These are phyloP conservation scores for Leishmania lainsoni DNA, from an alignment of 208 protist genomes.

Conservation along the genomic window DNA sequence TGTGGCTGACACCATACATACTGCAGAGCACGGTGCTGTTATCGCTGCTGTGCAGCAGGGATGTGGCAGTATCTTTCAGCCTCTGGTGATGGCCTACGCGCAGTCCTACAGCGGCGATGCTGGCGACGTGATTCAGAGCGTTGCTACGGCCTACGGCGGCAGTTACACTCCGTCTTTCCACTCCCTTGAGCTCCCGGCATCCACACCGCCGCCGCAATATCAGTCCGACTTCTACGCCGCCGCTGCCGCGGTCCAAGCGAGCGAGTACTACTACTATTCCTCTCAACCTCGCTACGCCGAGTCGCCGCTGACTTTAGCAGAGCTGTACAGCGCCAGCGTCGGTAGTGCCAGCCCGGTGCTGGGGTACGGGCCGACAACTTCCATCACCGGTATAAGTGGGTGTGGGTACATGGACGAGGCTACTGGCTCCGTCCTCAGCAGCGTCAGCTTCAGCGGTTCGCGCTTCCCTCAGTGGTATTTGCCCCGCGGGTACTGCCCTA, in stretches of 20 bases:
- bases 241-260: slow-evolving; percentile 10
- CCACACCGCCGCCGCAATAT: background rate
- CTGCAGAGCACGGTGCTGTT: background rate
- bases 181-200: slow-evolving; percentile 5
- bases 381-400: background rate
- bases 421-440: slow-evolving; percentile 21
- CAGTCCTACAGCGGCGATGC: background rate
- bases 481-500: slow-evolving; percentile 21
- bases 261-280: slow-evolving; percentile 24
- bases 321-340: slow-evolving; percentile 17
- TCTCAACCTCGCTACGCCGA: slow-evolving; percentile 22
- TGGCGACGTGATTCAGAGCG: background rate
- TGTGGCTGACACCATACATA: background rate
- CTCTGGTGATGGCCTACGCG: background rate
- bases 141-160: background rate
- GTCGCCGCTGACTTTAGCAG: slow-evolving; percentile 20
- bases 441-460: slow-evolving; percentile 20
- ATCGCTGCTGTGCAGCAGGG: background rate
- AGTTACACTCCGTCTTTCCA: slow-evolving; percentile 1
- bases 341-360: background rate
- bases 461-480: slow-evolving; percentile 39
- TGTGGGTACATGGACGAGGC: background rate
- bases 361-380: background rate
- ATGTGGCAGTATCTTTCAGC: background rate
- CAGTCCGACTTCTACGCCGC: slow-evolving; percentile 15